Evolutionary conservation across 495 filamentous ascomycete species (phyloP).

Genomic region (Penicillium samsonianum): DNA sequence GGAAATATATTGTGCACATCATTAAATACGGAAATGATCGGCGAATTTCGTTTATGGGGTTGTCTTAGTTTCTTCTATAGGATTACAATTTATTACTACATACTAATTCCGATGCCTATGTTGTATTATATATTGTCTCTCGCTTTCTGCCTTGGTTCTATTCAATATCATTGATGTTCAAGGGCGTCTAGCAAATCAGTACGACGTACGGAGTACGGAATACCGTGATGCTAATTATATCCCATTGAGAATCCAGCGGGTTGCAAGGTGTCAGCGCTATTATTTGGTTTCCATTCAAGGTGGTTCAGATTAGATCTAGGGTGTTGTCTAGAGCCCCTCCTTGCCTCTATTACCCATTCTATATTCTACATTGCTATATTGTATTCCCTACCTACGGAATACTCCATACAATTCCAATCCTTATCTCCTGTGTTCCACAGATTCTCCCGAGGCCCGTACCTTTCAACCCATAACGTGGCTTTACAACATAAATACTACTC

Average conservation of each 20-base stretch:
- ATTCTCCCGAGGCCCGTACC: neutral
- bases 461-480: neutral
- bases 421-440: neutral
- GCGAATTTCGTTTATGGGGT: neutral
- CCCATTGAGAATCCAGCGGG: neutral
- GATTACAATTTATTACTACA: neutral
- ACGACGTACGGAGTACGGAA: neutral
- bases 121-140: neutral
- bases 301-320: neutral
- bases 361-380: neutral
- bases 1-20: neutral
- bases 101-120: too few relatives aligned
- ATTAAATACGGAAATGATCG: neutral
- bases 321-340: neutral
- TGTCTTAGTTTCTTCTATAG: slow-evolving; percentile 3
- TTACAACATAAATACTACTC: neutral
- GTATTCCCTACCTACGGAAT: neutral
- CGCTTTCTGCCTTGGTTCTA: neutral
- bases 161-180: slow-evolving; percentile 1
- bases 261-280: slow-evolving; percentile 1
- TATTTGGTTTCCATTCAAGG: neutral
- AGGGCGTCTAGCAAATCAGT: neutral
- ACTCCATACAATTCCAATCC: neutral
- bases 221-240: neutral
- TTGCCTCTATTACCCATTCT: neutral